Evolutionary conservation across 2,329 filamentous ascomycete genomes (phyloP).

Genomic region (Teratosphaeria gauchensis): DNA sequence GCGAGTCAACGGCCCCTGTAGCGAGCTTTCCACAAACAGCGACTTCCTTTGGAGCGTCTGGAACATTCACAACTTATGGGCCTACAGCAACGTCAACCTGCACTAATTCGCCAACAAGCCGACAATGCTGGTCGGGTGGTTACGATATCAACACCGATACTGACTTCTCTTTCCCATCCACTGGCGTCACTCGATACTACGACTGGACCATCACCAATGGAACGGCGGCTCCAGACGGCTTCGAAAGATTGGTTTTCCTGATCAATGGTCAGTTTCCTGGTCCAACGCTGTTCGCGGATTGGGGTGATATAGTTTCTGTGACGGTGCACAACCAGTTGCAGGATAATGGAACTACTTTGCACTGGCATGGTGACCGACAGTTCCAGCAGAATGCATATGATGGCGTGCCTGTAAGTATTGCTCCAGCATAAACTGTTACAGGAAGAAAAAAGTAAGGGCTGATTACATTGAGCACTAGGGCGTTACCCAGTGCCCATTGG

Average conservation of each 20-base stretch:
- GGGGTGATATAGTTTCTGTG: conserved; percentile 18
- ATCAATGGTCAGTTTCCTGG: background rate
- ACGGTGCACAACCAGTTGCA: conserved; percentile 18
- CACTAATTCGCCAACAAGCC: background rate
- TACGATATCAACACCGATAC: background rate
- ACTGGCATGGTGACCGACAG: conserved; percentile 2
- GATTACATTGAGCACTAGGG: background rate
- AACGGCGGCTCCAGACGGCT: conserved; percentile 21
- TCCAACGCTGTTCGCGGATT: background rate
- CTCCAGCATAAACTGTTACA: background rate
- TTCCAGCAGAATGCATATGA: background rate
- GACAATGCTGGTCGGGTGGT: background rate
- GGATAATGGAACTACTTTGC: conserved; percentile 1
- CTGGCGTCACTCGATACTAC: conserved; percentile 22
- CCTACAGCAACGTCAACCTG: background rate
- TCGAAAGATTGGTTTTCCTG: conserved; percentile 5
- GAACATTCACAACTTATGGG: background rate
- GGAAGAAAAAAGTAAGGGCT: too few species aligned
- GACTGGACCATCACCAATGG: conserved; percentile 19
- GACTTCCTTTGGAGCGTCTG: background rate
- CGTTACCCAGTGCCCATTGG: background rate
- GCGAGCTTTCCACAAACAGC: background rate
- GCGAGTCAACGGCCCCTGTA: background rate
- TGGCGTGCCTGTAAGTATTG: background rate
- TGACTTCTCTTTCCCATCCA: conserved; percentile 16